Conservation (phyloP, 208 protist genomes). For the Leishmania martiniquensis region DNA sequence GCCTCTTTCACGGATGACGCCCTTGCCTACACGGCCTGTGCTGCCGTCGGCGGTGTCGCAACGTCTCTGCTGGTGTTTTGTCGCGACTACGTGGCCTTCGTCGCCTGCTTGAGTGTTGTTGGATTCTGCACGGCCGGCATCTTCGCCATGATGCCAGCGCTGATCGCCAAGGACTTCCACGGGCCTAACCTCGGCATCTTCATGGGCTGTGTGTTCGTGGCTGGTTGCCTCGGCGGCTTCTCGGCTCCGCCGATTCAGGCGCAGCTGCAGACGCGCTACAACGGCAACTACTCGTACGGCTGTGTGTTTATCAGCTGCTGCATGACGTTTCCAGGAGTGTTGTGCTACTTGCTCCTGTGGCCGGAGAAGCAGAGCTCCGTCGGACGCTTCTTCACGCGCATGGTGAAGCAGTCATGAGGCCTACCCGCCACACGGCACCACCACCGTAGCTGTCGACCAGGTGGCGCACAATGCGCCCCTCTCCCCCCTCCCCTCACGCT, state of each 20-base stretch:
- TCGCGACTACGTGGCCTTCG: conserved; percentile 72
- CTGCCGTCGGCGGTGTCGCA: conserved; percentile 45
- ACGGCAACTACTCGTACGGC: conserved; percentile 80
- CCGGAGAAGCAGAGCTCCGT: conserved; percentile 48
- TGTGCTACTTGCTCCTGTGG: conserved; percentile 76
- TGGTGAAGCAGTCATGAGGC: conserved; percentile 10
- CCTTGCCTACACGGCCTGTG: conserved; percentile 66
- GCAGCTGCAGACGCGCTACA: conserved; percentile 52
- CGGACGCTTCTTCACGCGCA: conserved; percentile 19
- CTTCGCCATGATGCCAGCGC: conserved; percentile 81
- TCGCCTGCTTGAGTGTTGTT: conserved; percentile 51
- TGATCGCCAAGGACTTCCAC: conserved; percentile 69
- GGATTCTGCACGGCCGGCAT: conserved; percentile 86
- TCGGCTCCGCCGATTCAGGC: conserved; percentile 76
- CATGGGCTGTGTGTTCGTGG: conserved; percentile 77
- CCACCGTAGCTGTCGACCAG: background rate
- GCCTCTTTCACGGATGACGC: conserved; percentile 57
- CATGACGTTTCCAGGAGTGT: conserved; percentile 54
- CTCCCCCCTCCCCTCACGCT: too few species aligned
- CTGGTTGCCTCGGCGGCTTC: conserved; percentile 75
- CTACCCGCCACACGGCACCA: background rate
- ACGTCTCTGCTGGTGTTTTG: conserved; percentile 59
- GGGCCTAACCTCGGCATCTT: conserved; percentile 84
- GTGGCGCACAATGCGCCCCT: background rate
- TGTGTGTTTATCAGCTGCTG: conserved; percentile 79